Percentiles rank a stretch among this genome's conserved stretches.
These are phyloP conservation scores for Juglanconis oblonga DNA, from an alignment of 2,329 filamentous ascomycete species.

Conservation along the genomic window DNA sequence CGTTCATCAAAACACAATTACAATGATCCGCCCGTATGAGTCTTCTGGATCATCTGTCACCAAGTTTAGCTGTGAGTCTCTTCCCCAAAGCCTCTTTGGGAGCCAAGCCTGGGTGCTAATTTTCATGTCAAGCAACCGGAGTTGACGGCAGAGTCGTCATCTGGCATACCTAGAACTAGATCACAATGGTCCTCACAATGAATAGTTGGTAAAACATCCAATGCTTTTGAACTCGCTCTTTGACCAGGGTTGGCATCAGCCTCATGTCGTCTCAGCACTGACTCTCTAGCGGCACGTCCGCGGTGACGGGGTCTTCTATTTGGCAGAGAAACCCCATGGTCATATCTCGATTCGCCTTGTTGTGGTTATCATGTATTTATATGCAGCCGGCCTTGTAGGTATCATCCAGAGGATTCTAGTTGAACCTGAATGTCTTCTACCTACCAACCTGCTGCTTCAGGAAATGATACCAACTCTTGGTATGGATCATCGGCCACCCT, in stretches of 20 bases:
- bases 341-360: not conserved
- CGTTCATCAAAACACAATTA: conserved; percentile 94
- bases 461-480: not conserved
- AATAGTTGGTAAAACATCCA: conserved; percentile 5
- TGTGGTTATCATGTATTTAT: conserved; percentile 9
- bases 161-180: conserved; percentile 59
- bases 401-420: not conserved
- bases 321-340: not conserved
- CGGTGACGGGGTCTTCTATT: conserved; percentile 1
- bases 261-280: conserved; percentile 17
- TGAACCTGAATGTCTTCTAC: not conserved
- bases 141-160: conserved; percentile 81
- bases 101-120: conserved; percentile 24
- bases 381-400: not conserved
- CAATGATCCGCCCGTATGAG: conserved; percentile 75
- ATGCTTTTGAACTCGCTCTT: conserved; percentile 12
- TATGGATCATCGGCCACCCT: conserved; percentile 1
- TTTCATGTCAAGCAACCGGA: conserved; percentile 61
- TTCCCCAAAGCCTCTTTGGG: conserved; percentile 17
- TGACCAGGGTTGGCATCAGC: conserved; percentile 4
- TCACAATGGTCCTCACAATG: conserved; percentile 17
- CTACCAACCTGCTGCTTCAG: not conserved
- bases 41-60: conserved; percentile 60
- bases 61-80: conserved; percentile 81
- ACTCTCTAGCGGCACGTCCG: conserved; percentile 3